Base-by-base conservation (phyloP, 2,329 filamentous ascomycete species). In the Juglanconis oblonga region DNA sequence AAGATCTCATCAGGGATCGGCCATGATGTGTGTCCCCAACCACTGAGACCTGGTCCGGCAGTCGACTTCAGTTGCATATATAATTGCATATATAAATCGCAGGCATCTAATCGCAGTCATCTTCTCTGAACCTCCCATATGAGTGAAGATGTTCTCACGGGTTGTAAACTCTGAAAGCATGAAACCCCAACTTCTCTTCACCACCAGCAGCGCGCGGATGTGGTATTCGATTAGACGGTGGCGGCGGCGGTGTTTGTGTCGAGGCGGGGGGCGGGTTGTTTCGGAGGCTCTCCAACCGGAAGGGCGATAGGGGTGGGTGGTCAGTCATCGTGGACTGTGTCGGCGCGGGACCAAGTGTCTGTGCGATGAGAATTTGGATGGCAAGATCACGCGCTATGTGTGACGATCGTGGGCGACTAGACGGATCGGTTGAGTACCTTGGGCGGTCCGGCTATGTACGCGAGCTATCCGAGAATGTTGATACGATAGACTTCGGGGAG, bases 331-430 rank as follows among this genome's bases (percentile, higher is more conserved):
- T 56, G 5, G 54, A 56, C 44, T 56, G 54, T 32, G 54, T 56
- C 17, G 54, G 54, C 31, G 54, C 31, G 54, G 54, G 33, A 56
- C 45, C 3, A 45, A 56, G 54, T 56, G 54, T 10, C 35, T 56
- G 24, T 45, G 50, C 13, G 33, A 56, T 31, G 14, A 35, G 17
- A 45, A 50, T 2, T 29, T 56, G 45, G 45, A 45, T n/a, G 45
- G 45, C 13, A 56, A 42, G 47, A 51, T 56, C 35, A 17, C 14
- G 11, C 48, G 45, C 24, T 56, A 56, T 8, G 45, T 8, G 45
- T 56, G 13, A 56, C 45, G 4, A 56, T 56, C 13, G 54, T 56
- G 45, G 54, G 54, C 6, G 54, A 56, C 35, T 50, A 56, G 54
- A 51, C 54, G 29, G 47, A 50, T 38, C 33, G 54, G 17, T 32